Base-by-base conservation (phyloP, 768 basidiomycete genomes). In the Melanogaster broomeanus region DNA sequence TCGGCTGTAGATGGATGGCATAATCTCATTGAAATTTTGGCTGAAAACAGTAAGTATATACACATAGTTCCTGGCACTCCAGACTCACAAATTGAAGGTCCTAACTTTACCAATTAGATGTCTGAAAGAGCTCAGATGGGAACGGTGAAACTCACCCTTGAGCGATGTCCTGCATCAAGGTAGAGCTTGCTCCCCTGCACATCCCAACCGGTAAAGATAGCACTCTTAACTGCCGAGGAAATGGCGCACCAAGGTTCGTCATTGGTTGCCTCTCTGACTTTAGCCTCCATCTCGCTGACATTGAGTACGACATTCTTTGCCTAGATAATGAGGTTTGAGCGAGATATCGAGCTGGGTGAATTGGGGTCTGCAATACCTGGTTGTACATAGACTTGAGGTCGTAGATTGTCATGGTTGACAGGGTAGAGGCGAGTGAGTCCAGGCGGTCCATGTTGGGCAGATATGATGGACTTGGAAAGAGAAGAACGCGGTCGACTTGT, bases 21-120 rank as follows among this genome's bases (percentile, higher is more conserved):
- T 98, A 66, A 98, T 93, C 75, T 99, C 96, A 71, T 98, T 99
- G 73, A 99, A 99, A 56, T 94, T 84, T 79, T 95, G 93, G 73
- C 94, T 97, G 66, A 3, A 35, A 16, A 28, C 42, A 47, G 48
- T 58, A 30, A 62, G 58, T 33, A 42, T 30, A 33, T 44, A 10
- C 51, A 16, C 12, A 37, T 44, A 27, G 3, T 12, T 15, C 13
- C 33, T 19, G n/a, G n/a, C 18, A 22, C 2, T 10, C 24, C 16
- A 3, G 13, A 72, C 90, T 71, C 68, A 97, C 95, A 95, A 98
- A 65, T 93, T 96, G 70, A 96, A 95, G n/a, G 96, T 98, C 59
- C 95, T 97, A 51, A 6, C 57, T n/a, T 21, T 38, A 53, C 11
- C 34, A 11, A 57, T 66, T 53, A 65, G 60, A 35, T 43, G 46